Evolutionary conservation across 2,329 filamentous ascomycete genomes (phyloP).

Genomic region (Zymoseptoria tritici): DNA sequence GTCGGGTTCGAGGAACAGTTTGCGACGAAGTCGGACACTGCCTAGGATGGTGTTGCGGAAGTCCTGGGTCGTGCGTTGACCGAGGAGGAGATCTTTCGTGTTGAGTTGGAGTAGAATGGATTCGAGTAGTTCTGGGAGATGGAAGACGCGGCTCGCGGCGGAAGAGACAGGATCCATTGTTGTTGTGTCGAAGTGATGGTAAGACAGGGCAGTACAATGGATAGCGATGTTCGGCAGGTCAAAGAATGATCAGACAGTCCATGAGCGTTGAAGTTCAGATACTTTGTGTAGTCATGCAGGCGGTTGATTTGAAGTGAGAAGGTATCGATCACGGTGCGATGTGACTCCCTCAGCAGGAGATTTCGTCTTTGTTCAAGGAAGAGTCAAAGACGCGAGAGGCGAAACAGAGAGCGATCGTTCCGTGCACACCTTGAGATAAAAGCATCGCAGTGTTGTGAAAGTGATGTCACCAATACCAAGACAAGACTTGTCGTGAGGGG

Average conservation of each 20-base stretch:
- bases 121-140: slow-evolving; percentile 34
- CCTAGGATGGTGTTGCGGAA: slow-evolving; percentile 24
- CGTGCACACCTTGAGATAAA: too few species aligned
- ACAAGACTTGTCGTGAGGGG: too few species aligned
- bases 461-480: too few species aligned
- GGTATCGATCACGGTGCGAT: too few species aligned
- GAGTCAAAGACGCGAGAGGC: not conserved
- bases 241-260: too few species aligned
- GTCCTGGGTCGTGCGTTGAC: slow-evolving; percentile 24
- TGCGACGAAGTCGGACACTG: slow-evolving; percentile 24
- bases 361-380: not conserved
- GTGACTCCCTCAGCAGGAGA: too few species aligned
- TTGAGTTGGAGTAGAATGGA: slow-evolving; percentile 29
- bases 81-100: slow-evolving; percentile 27
- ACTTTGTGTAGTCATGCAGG: too few species aligned
- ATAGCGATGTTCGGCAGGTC: too few species aligned
- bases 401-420: not conserved
- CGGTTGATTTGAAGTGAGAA: too few species aligned
- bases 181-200: not conserved
- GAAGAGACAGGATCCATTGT: not conserved
- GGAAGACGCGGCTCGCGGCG: slow-evolving; percentile 20
- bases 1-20: slow-evolving; percentile 31
- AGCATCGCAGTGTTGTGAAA: too few species aligned
- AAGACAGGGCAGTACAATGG: not conserved
- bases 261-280: too few species aligned